Percentiles rank a stretch among this genome's conserved stretches.
Conservation (phyloP, 176 grass and related monocot genomes). For the Thalia dealbata region DNA sequence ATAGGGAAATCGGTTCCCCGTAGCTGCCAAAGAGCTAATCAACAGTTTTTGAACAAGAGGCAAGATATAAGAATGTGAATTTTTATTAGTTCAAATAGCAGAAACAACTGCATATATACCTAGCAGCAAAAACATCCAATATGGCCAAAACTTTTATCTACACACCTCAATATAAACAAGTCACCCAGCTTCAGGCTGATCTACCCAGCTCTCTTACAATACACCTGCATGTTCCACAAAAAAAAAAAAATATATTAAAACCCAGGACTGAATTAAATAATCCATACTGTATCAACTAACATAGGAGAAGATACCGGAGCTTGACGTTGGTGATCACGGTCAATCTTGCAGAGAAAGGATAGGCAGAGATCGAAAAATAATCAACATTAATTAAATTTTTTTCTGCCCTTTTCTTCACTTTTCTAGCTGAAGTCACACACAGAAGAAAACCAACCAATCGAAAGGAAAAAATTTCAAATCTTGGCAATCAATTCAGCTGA, state of each 20-base stretch:
- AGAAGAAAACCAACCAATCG: slow-evolving; percentile 13
- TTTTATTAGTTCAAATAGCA: slow-evolving; percentile 13
- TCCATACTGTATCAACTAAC: slow-evolving; percentile 13
- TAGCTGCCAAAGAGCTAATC: too few species aligned
- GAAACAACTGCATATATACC: slow-evolving; percentile 28
- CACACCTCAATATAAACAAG: slow-evolving; percentile 52
- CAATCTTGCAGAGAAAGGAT: neutral
- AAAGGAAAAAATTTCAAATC: slow-evolving; percentile 8
- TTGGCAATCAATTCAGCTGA: slow-evolving; percentile 21
- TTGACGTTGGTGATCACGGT: neutral
- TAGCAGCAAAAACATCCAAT: slow-evolving; percentile 38
- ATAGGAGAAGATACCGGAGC: neutral
- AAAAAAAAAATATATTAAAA: neutral
- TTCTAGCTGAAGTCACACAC: slow-evolving; percentile 8
- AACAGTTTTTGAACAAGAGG: neutral
- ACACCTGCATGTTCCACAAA: slow-evolving; percentile 30
- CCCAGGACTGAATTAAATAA: neutral
- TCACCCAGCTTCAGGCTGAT: slow-evolving; percentile 23
- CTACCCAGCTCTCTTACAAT: slow-evolving; percentile 25
- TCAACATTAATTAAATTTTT: neutral
- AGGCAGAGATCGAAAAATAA: neutral
- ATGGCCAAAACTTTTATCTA: slow-evolving; percentile 33
- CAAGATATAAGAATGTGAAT: neutral
- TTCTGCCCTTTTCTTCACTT: neutral
- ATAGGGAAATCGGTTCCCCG: too few species aligned